phyloP scores from a whole-genome alignment of 805 yeast species.

The Zygoascus ofunaensis region DNA sequence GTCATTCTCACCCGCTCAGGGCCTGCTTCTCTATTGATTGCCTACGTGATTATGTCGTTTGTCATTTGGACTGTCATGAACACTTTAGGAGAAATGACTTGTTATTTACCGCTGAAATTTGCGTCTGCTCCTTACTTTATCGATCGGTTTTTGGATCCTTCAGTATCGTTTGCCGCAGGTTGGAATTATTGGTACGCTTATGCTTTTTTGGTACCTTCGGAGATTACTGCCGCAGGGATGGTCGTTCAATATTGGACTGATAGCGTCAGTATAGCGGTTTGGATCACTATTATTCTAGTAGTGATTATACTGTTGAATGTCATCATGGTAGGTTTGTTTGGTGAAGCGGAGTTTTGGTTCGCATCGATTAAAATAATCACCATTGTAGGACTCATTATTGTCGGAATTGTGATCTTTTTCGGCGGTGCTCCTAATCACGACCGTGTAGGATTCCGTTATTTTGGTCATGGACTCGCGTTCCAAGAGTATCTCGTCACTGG shows the following conservation, averaged over 20 bases:
- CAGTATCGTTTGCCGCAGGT: conserved; percentile 62
- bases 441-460: conserved; percentile 48
- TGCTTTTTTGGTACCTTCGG: conserved; percentile 51
- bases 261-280: conserved; percentile 39
- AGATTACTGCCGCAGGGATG: conserved; percentile 55
- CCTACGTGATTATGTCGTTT: conserved; percentile 62
- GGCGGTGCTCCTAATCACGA: conserved; percentile 43
- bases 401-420: conserved; percentile 44
- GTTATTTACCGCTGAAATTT: conserved; percentile 54
- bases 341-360: conserved; percentile 56
- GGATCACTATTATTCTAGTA: conserved; percentile 44
- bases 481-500: conserved; percentile 43
- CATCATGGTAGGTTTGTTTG: conserved; percentile 41
- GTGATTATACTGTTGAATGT: conserved; percentile 36
- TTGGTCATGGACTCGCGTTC: conserved; percentile 40
- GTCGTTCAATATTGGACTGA: conserved; percentile 46
- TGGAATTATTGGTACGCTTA: conserved; percentile 51
- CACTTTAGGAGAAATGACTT: conserved; percentile 61
- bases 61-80: conserved; percentile 62
- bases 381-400: conserved; percentile 56
- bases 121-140: conserved; percentile 58
- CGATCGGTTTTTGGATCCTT: conserved; percentile 49
- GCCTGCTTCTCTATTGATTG: conserved; percentile 44
- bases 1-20: conserved; percentile 63
- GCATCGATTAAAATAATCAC: conserved; percentile 53